phyloP scores from a whole-genome alignment of 148 eudicot species.

The Hydrangea macrophylla region DNA sequence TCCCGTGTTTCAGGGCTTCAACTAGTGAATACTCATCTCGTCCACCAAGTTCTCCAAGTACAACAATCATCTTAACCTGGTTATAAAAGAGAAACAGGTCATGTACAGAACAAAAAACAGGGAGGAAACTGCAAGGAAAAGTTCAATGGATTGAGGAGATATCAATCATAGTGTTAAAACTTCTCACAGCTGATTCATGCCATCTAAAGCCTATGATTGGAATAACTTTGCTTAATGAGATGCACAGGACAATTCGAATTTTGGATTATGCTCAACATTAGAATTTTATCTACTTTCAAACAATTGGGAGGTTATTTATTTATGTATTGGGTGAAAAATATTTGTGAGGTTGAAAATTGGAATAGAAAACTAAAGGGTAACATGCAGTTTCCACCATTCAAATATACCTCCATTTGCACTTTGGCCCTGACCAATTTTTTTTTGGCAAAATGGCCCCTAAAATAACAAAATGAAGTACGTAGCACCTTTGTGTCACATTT shows the following conservation, averaged over 20 bases:
- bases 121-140: not conserved
- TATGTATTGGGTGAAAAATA: too few species aligned
- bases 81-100: constrained; percentile 18
- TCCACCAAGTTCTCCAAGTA: constrained; percentile 98
- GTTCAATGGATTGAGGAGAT: not conserved
- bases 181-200: not conserved
- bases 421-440: too few species aligned
- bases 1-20: constrained; percentile 95
- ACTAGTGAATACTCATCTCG: constrained; percentile 98
- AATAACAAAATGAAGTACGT: too few species aligned
- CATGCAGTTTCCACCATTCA: too few species aligned
- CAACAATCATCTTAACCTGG: constrained; percentile 94
- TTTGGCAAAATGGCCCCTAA: too few species aligned
- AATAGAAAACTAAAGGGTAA: too few species aligned
- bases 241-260: not conserved
- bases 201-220: not conserved
- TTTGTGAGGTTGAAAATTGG: not conserved
- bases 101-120: not conserved
- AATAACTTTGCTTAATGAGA: not conserved
- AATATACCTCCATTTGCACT: too few species aligned
- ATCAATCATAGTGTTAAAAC: not conserved
- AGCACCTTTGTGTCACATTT: too few species aligned
- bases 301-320: too few species aligned
- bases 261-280: not conserved
- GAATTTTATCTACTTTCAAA: not conserved